These are phyloP conservation scores for Parsonsia alboflavescens DNA, from an alignment of 257 asterid species.

Conservation along the genomic window DNA sequence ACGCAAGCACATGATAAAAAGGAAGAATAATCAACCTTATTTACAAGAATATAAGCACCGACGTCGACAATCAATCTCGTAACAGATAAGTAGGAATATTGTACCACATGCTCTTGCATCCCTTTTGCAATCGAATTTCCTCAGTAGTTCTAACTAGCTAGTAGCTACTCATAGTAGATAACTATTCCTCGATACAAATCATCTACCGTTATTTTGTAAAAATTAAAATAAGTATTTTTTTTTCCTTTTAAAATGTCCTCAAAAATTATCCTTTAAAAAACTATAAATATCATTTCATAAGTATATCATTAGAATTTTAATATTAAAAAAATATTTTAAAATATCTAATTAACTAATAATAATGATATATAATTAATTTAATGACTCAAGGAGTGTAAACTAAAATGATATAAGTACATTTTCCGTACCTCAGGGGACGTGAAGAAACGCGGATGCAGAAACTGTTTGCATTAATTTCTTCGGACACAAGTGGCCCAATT, in stretches of 20 bases:
- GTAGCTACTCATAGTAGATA: too few relatives aligned
- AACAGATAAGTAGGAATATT: conserved; percentile 1
- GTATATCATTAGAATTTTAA: too few relatives aligned
- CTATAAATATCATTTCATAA: too few relatives aligned
- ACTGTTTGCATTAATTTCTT: not conserved
- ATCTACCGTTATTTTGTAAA: too few relatives aligned
- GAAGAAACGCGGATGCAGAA: conserved; percentile 24
- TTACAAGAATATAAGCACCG: conserved; percentile 30
- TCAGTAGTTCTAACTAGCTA: not conserved
- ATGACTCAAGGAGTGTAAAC: too few relatives aligned
- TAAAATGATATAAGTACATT: conserved; percentile 26
- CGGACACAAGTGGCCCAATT: conserved; percentile 2
- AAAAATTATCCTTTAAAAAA: too few relatives aligned
- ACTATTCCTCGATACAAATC: too few relatives aligned
- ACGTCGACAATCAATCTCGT: conserved; percentile 5
- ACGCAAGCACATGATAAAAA: not conserved
- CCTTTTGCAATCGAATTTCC: conserved; percentile 13
- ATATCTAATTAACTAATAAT: too few relatives aligned
- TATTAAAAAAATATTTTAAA: too few relatives aligned
- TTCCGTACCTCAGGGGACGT: conserved; percentile 31
- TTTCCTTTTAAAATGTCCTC: too few relatives aligned
- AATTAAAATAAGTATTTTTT: too few relatives aligned
- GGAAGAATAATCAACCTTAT: not conserved
- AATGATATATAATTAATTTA: too few relatives aligned
- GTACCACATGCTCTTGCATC: conserved; percentile 42